Base-by-base conservation (phyloP, 768 basidiomycete species). In the Serendipita sp. region DNA sequence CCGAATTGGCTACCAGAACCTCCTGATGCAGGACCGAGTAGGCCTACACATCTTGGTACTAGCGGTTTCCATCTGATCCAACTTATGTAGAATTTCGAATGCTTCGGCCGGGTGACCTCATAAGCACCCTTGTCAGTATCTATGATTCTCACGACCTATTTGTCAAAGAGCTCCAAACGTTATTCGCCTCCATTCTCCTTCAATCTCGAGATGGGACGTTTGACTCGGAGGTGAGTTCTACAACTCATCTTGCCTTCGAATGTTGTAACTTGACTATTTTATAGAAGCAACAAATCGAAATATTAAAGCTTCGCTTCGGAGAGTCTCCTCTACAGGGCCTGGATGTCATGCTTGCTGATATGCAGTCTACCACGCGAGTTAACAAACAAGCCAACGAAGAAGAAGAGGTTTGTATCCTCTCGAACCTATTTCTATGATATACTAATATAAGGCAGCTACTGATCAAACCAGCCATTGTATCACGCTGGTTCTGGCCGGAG, bases 101-200 rank as follows among this genome's bases (percentile, higher is more conserved):
- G 1, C 93, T 87, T 71, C 93, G 89, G 71, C 84, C 90, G 0
- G 88, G 88, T 68, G 96, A 98, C 70, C 85, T 98, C 66, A 87
- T 98, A 70, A 94, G 91, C 72, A 95, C 95, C 0, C 83, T 98
- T 0, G 93, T 98, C 68, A 92, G 89, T 72, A 98, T 98, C 68
- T 98, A 97, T 69, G 93, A 97, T 71, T 94, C 94, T 1, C 89
- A 92, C 70, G 96, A 97, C 68, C 81, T 97, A 6, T 97, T 99
- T 69, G 83, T 98, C 69, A 95, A 91, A 71, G 96, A 98, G 72
- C 76, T 99, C 36, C 96, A 98, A 72, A 85, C 91, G 0, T 76
- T 96, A 2, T 81, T 99, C 13, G 94, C 93, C 0, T 89, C 92
- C 66, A 80, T 93, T 6, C 75, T 99, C 40, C 76, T 99, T 53